Evolutionary conservation across 225 moss, liverwort and hornwort species (phyloP), one percentile per base, ranked within the genome.

Genomic region (Asterella californica): DNA sequence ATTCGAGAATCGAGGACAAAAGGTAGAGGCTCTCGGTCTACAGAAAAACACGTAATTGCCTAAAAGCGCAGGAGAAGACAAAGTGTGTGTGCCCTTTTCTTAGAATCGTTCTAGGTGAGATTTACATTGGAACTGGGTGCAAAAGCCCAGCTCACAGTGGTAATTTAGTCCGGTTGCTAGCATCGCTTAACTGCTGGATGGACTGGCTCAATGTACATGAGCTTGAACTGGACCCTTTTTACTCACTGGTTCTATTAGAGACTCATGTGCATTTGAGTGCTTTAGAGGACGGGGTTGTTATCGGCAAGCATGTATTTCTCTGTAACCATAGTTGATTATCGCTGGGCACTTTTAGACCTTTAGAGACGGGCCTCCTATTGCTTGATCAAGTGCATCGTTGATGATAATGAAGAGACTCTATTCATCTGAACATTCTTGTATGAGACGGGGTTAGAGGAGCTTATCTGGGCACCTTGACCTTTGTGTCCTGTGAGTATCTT

Each of bases 171-270:
- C 15, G 64, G 47, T 77, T 62, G 47, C 64, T 77, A 64, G 46
- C 64, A 77, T 24, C 59, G 32, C 33, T 76, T 37, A 59, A 36
- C 19, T 48, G 77, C 27, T 63, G 29, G 45, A 64, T 47, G 63
- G 34, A 36, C 59, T 76, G 25, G 42, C 37, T 19, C 30, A 34
- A 76, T 76, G 76, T 27, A 61, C 76, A 76, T 60, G 59, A 76
- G 59, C 37, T 76, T 11, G 76, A 76, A 63, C 7, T 64, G 77
- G 77, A 29, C 77, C 64, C 64, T 65, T 77, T 61, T 76, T 25
- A 34, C 75, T 59, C 75, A 57, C 54, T 34, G 37, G 57, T 59
- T 76, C 75, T 76, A 21, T 76, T 57, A 0, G 4, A 42, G 24
- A 57, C 75, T 54, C 37, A 37, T 76, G 75, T 57, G 75, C 75